Base-by-base conservation (phyloP, 495 filamentous ascomycete genomes). In the Penicillium parvum region DNA sequence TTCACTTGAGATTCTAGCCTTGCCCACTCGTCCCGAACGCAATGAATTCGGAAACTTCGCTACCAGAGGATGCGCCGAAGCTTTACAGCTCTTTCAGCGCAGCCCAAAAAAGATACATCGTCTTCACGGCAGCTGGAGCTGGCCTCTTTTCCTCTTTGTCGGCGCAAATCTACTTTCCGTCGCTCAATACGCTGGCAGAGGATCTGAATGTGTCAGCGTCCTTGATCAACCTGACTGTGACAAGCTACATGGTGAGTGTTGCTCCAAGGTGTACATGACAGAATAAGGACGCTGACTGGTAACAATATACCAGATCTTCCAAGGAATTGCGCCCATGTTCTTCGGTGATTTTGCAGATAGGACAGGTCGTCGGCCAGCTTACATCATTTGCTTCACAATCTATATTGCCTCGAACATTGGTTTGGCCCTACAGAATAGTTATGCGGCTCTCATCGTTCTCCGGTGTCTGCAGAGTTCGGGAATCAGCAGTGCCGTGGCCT, bases 291-390 rank as follows among this genome's bases (percentile, higher is more conserved):
- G 3, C 26, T 29, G 29, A 19, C 23, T 38, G 15, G 25, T 30
- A 40, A 14, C 33, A 20, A n/a, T 21, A 9, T 2, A 36, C 33
- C 33, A 71, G 68, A 67, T 75, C 20, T 66, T 76, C 33, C 74
- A 77, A 60, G 75, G 68, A 5, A 49, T 77, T 16, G 58, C 73
- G 7, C 74, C 76, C 4, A 66, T 68, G 40, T 66, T 80, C 37
- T 60, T 73, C 6, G 74, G 65, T 5, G 60, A 57, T 14, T 68
- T 77, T 45, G 61, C 75, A 0, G 76, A 79, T 44, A 55, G 47
- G 5, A 47, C 60, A 7, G 76, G 76, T 12, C 59, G 76, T 15
- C 60, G 76, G 7, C 73, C 74, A 4, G 66, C 69, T 1, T 75
- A 72, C 41, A 43, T 77, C 5, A 49, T 72, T 19, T 68, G 61